Base-by-base conservation (phyloP, 371 early-diverging fungal genomes). In the Mucor sp. region DNA sequence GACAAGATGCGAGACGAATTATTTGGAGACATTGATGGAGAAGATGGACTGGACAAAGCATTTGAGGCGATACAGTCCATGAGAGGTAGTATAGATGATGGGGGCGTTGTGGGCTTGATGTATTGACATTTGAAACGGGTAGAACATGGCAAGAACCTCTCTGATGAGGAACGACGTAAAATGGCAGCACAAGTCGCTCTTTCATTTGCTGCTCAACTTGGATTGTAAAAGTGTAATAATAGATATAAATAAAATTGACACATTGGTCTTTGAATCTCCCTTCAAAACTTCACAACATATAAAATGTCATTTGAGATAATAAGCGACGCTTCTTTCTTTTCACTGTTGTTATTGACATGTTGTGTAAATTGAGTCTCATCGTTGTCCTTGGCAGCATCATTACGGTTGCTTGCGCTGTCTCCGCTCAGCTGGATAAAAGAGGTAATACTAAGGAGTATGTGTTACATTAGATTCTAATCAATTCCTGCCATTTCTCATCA, bases 11-110 rank as follows among this genome's bases (percentile, higher is more conserved):
- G 85, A 57, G 25, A 71, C 11, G 72, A 87, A 4, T 59, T 91
- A n/a, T 91, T 89, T 74, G 80, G 80, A 4, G 83, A 74, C 32
- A 74, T 89, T 66, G 88, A 89, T 56, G 84, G 79, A 3, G 89
- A 89, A n/a, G 91, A 89, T 68, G 90, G 88, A 9, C 66, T 91
- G 58, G 87, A 87, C 33, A 86, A 83, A 50, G 84, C 89, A 11
- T 70, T 89, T 65, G 70, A 80, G 21, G 71, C 80, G 3, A 71
- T 90, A 43, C 83, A 83, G 65, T 75, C 81, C 7, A 76, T 90
- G 60, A 68, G 87, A 80, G 88, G 89, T 88, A 82, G 62, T 1
- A 67, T 35, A 25, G 11, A 25, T 14, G 39, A 60, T 7, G 14
- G 23, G 33, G 6, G 7, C 1, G 37, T 4, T 23, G n/a, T 19